Conservation (phyloP, 352 stramenopile species). For the Pythium coloratum region DNA sequence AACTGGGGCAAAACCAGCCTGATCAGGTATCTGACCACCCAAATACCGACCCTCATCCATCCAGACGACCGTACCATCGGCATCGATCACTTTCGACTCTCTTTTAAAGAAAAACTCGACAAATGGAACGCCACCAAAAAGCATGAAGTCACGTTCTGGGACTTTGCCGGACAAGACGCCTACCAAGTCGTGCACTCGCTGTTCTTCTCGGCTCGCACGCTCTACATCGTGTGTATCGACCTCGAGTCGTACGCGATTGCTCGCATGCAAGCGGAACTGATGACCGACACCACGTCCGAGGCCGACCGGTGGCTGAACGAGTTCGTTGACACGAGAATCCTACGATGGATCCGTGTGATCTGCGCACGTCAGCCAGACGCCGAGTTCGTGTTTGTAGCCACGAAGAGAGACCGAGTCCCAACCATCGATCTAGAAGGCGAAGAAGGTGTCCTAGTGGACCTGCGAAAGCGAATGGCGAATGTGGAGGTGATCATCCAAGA, state of each 20-base stretch:
- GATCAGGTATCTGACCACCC: constrained; percentile 26
- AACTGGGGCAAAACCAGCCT: constrained; percentile 31
- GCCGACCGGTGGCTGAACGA: not conserved
- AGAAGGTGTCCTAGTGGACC: too few relatives aligned
- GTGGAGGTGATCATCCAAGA: not conserved
- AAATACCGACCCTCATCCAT: constrained; percentile 3
- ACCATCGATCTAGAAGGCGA: too few relatives aligned
- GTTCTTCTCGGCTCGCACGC: constrained; percentile 2
- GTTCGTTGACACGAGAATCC: not conserved
- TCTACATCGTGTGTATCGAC: constrained; percentile 6
- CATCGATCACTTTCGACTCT: constrained; percentile 17
- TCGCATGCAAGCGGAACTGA: not conserved
- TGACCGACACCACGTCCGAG: too few relatives aligned
- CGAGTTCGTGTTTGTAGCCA: constrained; percentile 6
- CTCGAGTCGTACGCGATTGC: not conserved
- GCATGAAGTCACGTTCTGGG: constrained; percentile 12
- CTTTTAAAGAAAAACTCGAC: too few relatives aligned
- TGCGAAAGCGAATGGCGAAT: not conserved
- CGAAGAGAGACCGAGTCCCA: not conserved
- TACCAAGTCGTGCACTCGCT: constrained; percentile 6
- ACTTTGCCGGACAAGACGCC: constrained; percentile 6
- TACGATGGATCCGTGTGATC: not conserved
- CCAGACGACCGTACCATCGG: constrained; percentile 27
- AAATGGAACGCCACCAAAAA: not conserved
- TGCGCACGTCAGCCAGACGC: constrained; percentile 1